Conservation (phyloP, 148 eudicot genomes). For the Nyssa sinensis region DNA sequence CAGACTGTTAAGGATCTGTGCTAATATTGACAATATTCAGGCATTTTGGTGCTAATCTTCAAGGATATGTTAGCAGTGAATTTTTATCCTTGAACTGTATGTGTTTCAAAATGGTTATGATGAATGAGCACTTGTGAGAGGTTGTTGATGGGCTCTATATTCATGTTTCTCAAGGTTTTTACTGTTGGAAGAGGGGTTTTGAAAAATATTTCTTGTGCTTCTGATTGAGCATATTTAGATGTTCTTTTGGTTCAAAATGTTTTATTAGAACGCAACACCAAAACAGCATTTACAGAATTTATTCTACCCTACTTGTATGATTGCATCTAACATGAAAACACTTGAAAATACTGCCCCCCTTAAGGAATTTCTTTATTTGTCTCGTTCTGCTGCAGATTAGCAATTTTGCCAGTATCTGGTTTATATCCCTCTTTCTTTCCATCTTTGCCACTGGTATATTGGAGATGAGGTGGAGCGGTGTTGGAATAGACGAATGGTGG, state of each 20-base stretch:
- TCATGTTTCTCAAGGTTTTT: not conserved
- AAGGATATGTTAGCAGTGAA: not conserved
- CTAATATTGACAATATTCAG: not conserved
- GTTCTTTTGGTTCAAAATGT: not conserved
- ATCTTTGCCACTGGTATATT: conserved; percentile 71
- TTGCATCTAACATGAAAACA: too few relatives aligned
- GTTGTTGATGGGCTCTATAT: not conserved
- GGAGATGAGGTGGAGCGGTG: conserved; percentile 86
- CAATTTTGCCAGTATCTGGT: conserved; percentile 73
- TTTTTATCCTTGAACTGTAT: not conserved
- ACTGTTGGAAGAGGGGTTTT: not conserved
- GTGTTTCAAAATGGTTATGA: not conserved
- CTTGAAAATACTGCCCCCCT: too few relatives aligned
- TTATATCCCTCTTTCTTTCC: conserved; percentile 61
- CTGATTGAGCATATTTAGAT: too few relatives aligned
- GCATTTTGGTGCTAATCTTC: not conserved
- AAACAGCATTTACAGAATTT: too few relatives aligned
- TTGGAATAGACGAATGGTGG: conserved; percentile 80
- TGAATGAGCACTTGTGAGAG: too few relatives aligned
- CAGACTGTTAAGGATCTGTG: not conserved
- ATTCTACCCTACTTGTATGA: too few relatives aligned
- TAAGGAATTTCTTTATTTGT: not conserved
- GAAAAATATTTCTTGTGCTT: too few relatives aligned
- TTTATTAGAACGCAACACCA: not conserved
- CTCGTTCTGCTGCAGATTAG: conserved; percentile 48